Percentiles rank a stretch among this genome's conserved stretches.
phyloP scores from a whole-genome alignment of 306 rosid genomes.

The Arachis stenosperma region DNA sequence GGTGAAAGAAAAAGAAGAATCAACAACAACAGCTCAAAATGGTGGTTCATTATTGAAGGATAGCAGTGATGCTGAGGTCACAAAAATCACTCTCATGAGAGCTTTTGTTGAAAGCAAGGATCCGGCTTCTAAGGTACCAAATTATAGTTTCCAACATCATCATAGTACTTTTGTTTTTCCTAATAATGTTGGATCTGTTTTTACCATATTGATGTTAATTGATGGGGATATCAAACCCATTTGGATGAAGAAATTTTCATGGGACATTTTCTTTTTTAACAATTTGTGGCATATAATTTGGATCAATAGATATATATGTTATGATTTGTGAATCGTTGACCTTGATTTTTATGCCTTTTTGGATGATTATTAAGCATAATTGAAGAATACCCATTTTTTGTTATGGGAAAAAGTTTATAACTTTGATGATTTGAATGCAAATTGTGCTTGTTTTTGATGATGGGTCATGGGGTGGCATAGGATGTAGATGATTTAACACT shows the following conservation, averaged over 20 bases:
- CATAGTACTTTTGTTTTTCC: neutral
- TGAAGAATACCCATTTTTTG: neutral
- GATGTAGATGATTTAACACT: constrained; percentile 60
- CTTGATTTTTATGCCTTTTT: neutral
- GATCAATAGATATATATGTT: no score
- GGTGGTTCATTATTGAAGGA: neutral
- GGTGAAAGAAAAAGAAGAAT: constrained; percentile 4
- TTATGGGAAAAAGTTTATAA: neutral
- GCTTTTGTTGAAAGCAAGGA: constrained; percentile 39
- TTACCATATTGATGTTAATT: no score
- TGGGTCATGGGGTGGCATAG: constrained; percentile 40
- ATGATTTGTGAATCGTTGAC: neutral
- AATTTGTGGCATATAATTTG: no score
- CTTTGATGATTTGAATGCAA: neutral
- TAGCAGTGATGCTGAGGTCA: constrained; percentile 38
- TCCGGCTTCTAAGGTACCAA: constrained; percentile 47
- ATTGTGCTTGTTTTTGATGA: neutral
- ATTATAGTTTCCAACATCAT: neutral
- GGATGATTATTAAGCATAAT: neutral
- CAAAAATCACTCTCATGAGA: constrained; percentile 50
- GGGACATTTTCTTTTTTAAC: no score
- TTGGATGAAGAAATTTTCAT: no score
- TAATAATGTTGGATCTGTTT: no score
- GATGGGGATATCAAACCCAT: no score
- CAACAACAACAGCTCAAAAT: neutral